phyloP scores from a whole-genome alignment of 768 basidiomycete genomes.

The Lactarius deliciosus region DNA sequence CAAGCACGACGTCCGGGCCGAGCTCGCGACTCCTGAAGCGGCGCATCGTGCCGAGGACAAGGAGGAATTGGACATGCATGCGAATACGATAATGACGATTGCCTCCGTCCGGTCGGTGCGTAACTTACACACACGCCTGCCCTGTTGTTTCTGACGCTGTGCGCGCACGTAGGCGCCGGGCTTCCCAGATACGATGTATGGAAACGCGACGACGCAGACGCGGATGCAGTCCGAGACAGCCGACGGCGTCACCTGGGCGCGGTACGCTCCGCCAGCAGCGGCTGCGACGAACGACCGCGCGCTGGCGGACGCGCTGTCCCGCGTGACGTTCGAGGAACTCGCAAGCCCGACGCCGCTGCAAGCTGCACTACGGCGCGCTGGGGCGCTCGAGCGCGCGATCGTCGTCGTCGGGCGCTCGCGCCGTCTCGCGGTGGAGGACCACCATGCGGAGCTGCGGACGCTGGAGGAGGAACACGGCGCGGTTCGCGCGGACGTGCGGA shows the following conservation, averaged over 20 bases:
- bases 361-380: slow-evolving; percentile 49
- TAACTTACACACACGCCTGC: slow-evolving; percentile 8
- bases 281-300: slow-evolving; percentile 14
- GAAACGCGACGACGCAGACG: slow-evolving; percentile 58
- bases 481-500: slow-evolving; percentile 63
- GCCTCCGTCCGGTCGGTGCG: slow-evolving; percentile 42
- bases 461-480: slow-evolving; percentile 58
- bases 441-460: slow-evolving; percentile 65
- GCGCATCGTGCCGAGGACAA: slow-evolving; percentile 32
- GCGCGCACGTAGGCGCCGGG: slow-evolving; percentile 33
- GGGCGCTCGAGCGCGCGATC: slow-evolving; percentile 44
- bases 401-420: slow-evolving; percentile 74
- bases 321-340: slow-evolving; percentile 62
- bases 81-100: slow-evolving; percentile 41
- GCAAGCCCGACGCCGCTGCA: slow-evolving; percentile 61
- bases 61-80: slow-evolving; percentile 27
- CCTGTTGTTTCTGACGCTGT: no score
- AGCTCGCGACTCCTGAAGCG: slow-evolving; percentile 16
- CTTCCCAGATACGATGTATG: slow-evolving; percentile 72
- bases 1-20: slow-evolving; percentile 44
- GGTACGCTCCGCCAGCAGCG: slow-evolving; percentile 47
- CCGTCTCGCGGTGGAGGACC: slow-evolving; percentile 69
- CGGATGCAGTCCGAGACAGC: slow-evolving; percentile 80
- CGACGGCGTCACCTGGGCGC: slow-evolving; percentile 74
- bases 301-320: slow-evolving; percentile 43